Conservation (phyloP, 352 stramenopile genomes). For the Globisporangium heterothallicum region DNA sequence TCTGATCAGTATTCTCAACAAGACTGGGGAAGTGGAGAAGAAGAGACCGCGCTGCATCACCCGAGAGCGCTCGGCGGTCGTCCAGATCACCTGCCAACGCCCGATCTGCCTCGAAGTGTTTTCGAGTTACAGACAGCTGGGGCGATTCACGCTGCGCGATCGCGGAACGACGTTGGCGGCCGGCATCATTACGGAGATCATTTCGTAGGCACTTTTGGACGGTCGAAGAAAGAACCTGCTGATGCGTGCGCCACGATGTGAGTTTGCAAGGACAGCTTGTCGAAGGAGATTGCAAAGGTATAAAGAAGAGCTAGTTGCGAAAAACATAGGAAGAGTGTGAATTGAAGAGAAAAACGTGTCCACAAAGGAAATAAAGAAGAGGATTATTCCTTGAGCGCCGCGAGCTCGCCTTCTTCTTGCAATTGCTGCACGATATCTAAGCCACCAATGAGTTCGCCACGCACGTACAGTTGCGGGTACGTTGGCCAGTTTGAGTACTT, state of each 20-base stretch:
- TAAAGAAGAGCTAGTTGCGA: too few relatives aligned
- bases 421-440: conserved; percentile 98
- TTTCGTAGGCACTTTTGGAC: conserved; percentile 30
- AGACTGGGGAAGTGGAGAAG: conserved; percentile 74
- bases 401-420: conserved; percentile 83
- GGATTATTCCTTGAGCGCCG: conserved; percentile 64
- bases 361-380: background rate
- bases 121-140: conserved; percentile 70
- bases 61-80: conserved; percentile 74
- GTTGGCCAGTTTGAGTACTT: conserved; percentile 98
- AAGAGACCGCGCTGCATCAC: conserved; percentile 82
- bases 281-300: too few relatives aligned
- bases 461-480: conserved; percentile 97
- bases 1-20: conserved; percentile 69
- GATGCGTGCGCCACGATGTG: too few relatives aligned
- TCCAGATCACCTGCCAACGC: conserved; percentile 76
- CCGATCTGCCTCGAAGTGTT: conserved; percentile 82
- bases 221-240: too few relatives aligned
- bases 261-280: too few relatives aligned
- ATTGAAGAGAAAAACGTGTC: too few relatives aligned
- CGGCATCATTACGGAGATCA: conserved; percentile 82
- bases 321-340: conserved; percentile 4
- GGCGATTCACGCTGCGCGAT: conserved; percentile 79
- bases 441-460: conserved; percentile 96
- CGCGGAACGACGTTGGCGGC: conserved; percentile 75